A percentile compares a stretch with the other conserved stretches of the same genome.
Conservation (phyloP, 768 basidiomycete genomes). For the Lactarius indigo region DNA sequence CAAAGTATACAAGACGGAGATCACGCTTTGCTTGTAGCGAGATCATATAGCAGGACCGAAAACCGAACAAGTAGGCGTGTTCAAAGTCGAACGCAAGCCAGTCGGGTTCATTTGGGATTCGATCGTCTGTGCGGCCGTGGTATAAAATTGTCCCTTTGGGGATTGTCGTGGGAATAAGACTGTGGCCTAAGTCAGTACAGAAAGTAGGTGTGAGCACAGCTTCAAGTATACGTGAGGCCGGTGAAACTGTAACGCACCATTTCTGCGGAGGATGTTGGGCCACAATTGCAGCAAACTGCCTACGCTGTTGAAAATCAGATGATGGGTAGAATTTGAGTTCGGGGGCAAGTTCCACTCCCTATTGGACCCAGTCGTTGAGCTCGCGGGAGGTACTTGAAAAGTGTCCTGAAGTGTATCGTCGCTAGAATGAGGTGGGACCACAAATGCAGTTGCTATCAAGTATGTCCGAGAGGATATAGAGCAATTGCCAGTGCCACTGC, state of each 20-base stretch:
- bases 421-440: too few species aligned
- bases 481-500: too few species aligned
- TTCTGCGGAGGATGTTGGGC: constrained; percentile 35
- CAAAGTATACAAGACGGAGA: constrained; percentile 23
- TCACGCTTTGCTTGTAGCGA: constrained; percentile 16
- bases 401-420: neutral
- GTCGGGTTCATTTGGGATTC: constrained; percentile 13
- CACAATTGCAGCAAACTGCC: constrained; percentile 37
- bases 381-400: neutral
- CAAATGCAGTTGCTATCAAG: too few species aligned
- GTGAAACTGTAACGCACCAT: constrained; percentile 12
- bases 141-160: constrained; percentile 23
- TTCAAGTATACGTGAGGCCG: neutral
- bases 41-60: constrained; percentile 6
- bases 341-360: constrained; percentile 27
- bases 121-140: constrained; percentile 15
- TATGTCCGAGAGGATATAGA: too few species aligned
- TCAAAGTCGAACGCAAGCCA: constrained; percentile 27
- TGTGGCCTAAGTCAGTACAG: constrained; percentile 19
- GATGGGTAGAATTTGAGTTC: constrained; percentile 31
- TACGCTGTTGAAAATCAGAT: constrained; percentile 37
- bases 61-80: constrained; percentile 13
- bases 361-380: neutral
- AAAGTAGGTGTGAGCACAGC: too few species aligned
- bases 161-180: constrained; percentile 17